Base-by-base conservation (phyloP, 2,329 filamentous ascomycete genomes). In the Microcyclosporella mali region DNA sequence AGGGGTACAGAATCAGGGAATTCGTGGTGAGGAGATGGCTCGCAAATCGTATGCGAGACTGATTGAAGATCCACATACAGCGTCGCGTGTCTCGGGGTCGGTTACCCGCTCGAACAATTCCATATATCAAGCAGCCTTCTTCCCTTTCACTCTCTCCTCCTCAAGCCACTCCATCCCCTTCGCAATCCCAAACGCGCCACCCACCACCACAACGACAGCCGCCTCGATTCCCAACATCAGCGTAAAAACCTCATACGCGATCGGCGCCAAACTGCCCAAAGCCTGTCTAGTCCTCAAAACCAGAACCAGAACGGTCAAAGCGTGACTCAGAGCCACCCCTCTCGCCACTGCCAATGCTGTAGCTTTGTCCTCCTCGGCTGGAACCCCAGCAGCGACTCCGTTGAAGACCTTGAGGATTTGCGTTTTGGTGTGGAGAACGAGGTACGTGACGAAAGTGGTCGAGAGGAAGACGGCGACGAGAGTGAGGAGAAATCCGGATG, bases 1-100 rank as follows among this genome's bases (percentile, higher is more conserved):
- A 73, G 55, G 70, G 74, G 41, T 95, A 94, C 62, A 82, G 74
- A 54, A 75, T 95, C 16, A 75, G 86, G 47, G 89, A 95, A 62
- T 78, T 95, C 49, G 77, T 85, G 48, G 72, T 95, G 41, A 84
- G 80, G 67, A 76, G 90, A 49, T 95, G 88, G 88, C 79, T 85
- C 37, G 82, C 82, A 37, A 94, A 94, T 64, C 75, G 89, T 31
- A 90, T 81, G 63, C 67, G 80, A 41, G 78, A 80, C 61, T 82
- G 30, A 46, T 17, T 16, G 16, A 14, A 9, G 6, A 25, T 25
- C 21, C 21, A 4, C 21, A 25, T 25, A 9, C 18, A 19, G 12
- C 34, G 21, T n/a, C 16, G n/a, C n/a, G n/a, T n/a, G 21, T 17
- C 11, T 28, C 3, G 21, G 12, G 29, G 14, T 37, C 6, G 8